phyloP scores from a whole-genome alignment of 1,139 yeast species.

The Debaryomycetaceae sp. region DNA sequence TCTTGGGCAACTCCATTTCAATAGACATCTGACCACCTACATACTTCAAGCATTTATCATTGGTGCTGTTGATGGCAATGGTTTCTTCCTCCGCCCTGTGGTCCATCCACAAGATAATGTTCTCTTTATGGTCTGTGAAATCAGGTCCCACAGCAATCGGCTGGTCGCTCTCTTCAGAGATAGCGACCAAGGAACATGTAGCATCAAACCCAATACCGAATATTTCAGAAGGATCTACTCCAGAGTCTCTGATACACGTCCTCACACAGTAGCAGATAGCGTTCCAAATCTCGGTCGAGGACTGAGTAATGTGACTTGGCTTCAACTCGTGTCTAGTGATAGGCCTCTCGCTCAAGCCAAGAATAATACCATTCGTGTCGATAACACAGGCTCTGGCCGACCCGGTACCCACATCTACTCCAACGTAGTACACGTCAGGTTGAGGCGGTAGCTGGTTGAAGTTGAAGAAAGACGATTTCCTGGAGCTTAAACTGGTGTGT shows the following conservation, averaged over 20 bases:
- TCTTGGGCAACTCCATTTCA: constrained; percentile 97
- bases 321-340: constrained; percentile 73
- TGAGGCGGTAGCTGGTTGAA: constrained; percentile 40
- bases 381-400: constrained; percentile 93
- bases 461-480: constrained; percentile 38
- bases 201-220: constrained; percentile 96
- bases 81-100: constrained; percentile 94
- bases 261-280: constrained; percentile 81
- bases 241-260: constrained; percentile 68
- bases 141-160: constrained; percentile 95
- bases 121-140: constrained; percentile 66
- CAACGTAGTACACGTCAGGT: constrained; percentile 66
- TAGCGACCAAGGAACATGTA: constrained; percentile 88
- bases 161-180: constrained; percentile 59
- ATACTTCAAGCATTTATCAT: constrained; percentile 75
- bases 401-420: constrained; percentile 98
- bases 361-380: constrained; percentile 76
- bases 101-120: constrained; percentile 96
- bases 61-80: constrained; percentile 71
- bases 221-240: constrained; percentile 62
- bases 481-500: constrained; percentile 39
- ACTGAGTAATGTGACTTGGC: constrained; percentile 74
- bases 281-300: constrained; percentile 91
- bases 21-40: constrained; percentile 98
- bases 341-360: constrained; percentile 77